Evolutionary conservation across 495 filamentous ascomycete genomes (phyloP).

Genomic region (Penicillium odoratum): DNA sequence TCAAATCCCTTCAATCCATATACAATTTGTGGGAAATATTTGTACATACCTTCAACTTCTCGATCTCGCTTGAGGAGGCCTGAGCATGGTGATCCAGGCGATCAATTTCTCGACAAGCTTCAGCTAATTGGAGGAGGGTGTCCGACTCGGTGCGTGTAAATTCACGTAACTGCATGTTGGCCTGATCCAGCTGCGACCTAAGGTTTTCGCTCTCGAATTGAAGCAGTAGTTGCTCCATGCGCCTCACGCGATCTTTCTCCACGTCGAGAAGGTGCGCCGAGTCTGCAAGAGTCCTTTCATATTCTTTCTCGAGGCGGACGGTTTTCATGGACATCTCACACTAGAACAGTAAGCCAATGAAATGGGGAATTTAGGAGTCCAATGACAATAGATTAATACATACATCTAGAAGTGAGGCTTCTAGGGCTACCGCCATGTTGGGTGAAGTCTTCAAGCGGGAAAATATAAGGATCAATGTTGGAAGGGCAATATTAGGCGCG

Average conservation of each 20-base stretch:
- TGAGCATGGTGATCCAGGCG: slow-evolving; percentile 56
- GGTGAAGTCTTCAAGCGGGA: neutral
- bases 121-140: slow-evolving; percentile 57
- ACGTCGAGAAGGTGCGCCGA: slow-evolving; percentile 62
- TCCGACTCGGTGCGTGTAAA: slow-evolving; percentile 53
- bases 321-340: slow-evolving; percentile 49
- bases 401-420: slow-evolving; percentile 29
- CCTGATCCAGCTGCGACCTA: slow-evolving; percentile 58
- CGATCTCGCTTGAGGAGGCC: slow-evolving; percentile 60
- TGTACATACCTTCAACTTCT: slow-evolving; percentile 63
- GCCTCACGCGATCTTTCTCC: slow-evolving; percentile 64
- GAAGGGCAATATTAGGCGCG: neutral
- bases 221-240: slow-evolving; percentile 64
- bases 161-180: slow-evolving; percentile 49
- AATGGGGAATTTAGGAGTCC: no score
- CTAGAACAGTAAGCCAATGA: slow-evolving; percentile 23
- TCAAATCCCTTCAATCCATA: neutral
- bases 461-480: neutral
- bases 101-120: slow-evolving; percentile 54
- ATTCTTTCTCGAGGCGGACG: slow-evolving; percentile 61
- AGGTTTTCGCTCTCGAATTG: slow-evolving; percentile 70
- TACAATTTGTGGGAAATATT: neutral
- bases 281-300: slow-evolving; percentile 57
- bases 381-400: neutral
- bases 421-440: slow-evolving; percentile 23